Evolutionary conservation across 2,329 filamentous ascomycete genomes (phyloP).

Genomic region (Colletotrichum sp.): DNA sequence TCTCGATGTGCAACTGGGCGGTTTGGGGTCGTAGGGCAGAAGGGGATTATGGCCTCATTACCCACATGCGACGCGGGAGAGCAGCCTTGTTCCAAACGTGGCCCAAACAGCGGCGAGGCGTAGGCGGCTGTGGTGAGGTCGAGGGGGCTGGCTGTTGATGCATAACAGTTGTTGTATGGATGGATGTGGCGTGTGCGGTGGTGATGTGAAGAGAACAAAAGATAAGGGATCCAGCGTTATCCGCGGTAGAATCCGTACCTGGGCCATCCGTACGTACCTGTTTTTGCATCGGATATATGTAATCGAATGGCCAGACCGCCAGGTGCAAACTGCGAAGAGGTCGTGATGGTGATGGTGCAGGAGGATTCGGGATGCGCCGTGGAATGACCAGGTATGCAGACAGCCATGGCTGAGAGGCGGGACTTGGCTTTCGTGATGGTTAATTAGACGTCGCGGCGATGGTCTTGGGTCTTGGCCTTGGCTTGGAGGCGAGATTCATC

Average conservation of each 20-base stretch:
- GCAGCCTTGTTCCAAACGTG: slow-evolving; percentile 19
- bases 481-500: background rate
- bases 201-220: background rate
- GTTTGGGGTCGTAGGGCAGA: slow-evolving; percentile 7
- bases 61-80: slow-evolving; percentile 7
- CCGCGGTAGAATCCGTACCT: background rate
- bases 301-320: background rate
- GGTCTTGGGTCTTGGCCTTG: background rate
- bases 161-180: background rate
- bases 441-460: background rate
- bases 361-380: background rate
- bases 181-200: background rate
- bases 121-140: background rate
- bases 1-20: slow-evolving; percentile 16
- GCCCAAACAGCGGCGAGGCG: slow-evolving; percentile 12
- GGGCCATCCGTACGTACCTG: no score
- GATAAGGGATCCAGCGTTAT: background rate
- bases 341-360: background rate
- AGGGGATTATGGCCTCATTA: slow-evolving; percentile 18
- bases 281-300: background rate
- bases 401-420: background rate
- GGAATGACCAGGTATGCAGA: background rate
- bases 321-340: background rate
- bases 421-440: background rate
- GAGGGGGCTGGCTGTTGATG: background rate